A percentile compares a stretch with the other conserved stretches of the same genome.
Conservation (phyloP, 2,329 filamentous ascomycete species). For the Trichoderma afroharzianum region DNA sequence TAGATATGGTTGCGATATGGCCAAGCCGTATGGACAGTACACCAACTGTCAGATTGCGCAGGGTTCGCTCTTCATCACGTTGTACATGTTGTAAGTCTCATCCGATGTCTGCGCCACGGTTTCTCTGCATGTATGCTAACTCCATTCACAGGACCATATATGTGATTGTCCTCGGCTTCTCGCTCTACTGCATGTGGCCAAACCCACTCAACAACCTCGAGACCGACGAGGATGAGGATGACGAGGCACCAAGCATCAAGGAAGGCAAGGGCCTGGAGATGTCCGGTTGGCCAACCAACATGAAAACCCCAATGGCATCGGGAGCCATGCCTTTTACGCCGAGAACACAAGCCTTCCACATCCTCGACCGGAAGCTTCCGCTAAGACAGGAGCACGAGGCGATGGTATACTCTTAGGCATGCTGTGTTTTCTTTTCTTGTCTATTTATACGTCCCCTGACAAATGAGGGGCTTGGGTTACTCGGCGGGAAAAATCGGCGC, state of each 20-base stretch:
- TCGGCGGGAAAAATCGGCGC: constrained; percentile 1
- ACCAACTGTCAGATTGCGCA: constrained; percentile 66
- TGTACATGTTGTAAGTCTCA: constrained; percentile 63
- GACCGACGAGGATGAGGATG: constrained; percentile 41
- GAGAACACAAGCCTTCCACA: constrained; percentile 64
- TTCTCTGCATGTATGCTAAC: not conserved
- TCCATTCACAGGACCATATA: constrained; percentile 43
- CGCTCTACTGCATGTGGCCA: constrained; percentile 56
- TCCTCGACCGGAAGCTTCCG: constrained; percentile 56
- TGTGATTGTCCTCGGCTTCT: constrained; percentile 54
- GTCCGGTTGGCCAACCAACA: constrained; percentile 36
- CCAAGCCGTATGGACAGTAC: constrained; percentile 49
- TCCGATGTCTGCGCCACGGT: not conserved
- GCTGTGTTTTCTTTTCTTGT: too few species aligned
- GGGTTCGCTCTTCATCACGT: constrained; percentile 59
- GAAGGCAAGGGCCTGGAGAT: constrained; percentile 50
- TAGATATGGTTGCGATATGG: constrained; percentile 62
- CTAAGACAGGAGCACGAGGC: constrained; percentile 32
- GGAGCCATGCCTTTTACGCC: constrained; percentile 55
- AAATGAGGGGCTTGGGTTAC: not conserved
- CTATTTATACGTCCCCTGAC: not conserved
- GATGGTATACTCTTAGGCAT: not conserved
- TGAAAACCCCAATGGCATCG: constrained; percentile 16
- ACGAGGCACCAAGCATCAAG: constrained; percentile 26
- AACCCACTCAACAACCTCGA: constrained; percentile 51